Percentiles rank a stretch among this genome's conserved stretches.
Evolutionary conservation across 176 grass and related monocot species (phyloP).

Genomic region (Triticum urartu): DNA sequence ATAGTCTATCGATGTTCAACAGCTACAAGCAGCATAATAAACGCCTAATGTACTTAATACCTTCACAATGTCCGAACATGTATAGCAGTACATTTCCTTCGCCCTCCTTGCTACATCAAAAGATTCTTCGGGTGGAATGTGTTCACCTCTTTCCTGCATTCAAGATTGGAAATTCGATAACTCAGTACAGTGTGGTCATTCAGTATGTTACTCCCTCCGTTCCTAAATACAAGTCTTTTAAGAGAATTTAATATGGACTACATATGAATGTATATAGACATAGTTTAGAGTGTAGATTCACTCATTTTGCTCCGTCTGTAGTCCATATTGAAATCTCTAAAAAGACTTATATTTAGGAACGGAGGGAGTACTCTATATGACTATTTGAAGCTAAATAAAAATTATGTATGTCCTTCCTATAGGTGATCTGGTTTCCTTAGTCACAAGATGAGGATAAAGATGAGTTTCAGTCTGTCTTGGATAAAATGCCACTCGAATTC

Average conservation of each 20-base stretch:
- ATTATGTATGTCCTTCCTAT: background rate
- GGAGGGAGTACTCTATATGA: background rate
- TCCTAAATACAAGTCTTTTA: too few relatives aligned
- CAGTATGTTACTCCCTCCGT: background rate
- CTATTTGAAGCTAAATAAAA: conserved; percentile 10
- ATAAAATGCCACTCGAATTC: too few relatives aligned
- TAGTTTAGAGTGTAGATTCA: too few relatives aligned
- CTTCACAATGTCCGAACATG: conserved; percentile 99
- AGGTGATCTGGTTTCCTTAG: background rate
- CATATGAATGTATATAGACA: too few relatives aligned
- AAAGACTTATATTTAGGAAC: too few relatives aligned
- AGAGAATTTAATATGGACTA: too few relatives aligned
- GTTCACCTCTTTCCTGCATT: conserved; percentile 95
- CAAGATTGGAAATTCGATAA: conserved; percentile 3
- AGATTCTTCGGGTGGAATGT: conserved; percentile 94
- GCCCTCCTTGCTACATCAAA: conserved; percentile 85
- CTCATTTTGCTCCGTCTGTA: too few relatives aligned
- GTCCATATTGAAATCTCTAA: too few relatives aligned
- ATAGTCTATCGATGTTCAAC: background rate
- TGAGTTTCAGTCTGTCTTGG: background rate
- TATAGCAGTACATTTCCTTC: conserved; percentile 96
- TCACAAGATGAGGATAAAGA: background rate
- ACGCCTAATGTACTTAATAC: conserved; percentile 30
- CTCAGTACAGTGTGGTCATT: background rate
- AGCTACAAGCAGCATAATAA: background rate